phyloP scores from a whole-genome alignment of 768 basidiomycete species.

The Kwoniella heveanensis region DNA sequence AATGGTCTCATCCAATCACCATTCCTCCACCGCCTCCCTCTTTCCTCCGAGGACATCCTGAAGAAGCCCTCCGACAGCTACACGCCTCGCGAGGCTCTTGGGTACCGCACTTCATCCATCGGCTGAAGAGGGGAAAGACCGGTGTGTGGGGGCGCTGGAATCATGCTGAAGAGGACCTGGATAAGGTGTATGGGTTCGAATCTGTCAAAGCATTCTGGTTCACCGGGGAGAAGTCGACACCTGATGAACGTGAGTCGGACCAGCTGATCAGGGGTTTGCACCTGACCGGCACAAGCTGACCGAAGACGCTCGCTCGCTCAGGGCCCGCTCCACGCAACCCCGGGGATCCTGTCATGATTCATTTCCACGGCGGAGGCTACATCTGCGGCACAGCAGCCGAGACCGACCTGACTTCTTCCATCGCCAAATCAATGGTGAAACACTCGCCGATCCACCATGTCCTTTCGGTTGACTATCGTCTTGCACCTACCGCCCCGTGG shows the following conservation, averaged over 20 bases:
- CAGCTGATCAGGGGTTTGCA: too few relatives aligned
- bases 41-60: constrained; percentile 36
- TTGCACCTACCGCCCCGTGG: constrained; percentile 91
- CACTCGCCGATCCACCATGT: constrained; percentile 47
- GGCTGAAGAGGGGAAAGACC: constrained; percentile 4
- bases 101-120: constrained; percentile 38
- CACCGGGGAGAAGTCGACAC: constrained; percentile 33
- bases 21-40: constrained; percentile 35
- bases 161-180: not conserved
- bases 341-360: constrained; percentile 41
- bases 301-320: not conserved
- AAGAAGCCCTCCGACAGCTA: constrained; percentile 28
- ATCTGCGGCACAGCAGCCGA: constrained; percentile 49
- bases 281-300: too few relatives aligned
- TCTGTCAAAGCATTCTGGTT: constrained; percentile 48
- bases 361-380: constrained; percentile 51
- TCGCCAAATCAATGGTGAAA: constrained; percentile 38
- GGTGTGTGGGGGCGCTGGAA: constrained; percentile 41
- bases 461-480: constrained; percentile 74
- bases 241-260: constrained; percentile 25
- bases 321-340: constrained; percentile 11
- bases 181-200: constrained; percentile 31
- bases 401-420: constrained; percentile 42
- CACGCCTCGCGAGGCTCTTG: constrained; percentile 33
- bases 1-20: constrained; percentile 40